A percentile compares a stretch with the other conserved stretches of the same genome.
Conservation (phyloP, 2,329 filamentous ascomycete species). For the Fusarium miscanthi region DNA sequence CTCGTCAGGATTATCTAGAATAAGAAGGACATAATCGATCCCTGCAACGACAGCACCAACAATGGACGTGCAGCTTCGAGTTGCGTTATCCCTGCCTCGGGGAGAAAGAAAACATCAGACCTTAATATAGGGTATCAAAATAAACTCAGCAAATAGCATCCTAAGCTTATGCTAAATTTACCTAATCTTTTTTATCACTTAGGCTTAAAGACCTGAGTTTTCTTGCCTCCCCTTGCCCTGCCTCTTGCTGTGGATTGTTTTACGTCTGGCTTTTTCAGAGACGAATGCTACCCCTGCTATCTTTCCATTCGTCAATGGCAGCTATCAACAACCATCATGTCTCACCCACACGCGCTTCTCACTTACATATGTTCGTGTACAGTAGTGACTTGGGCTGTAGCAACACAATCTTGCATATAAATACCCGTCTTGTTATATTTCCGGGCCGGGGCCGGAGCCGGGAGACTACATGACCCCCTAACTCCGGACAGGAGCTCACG, state of each 20-base stretch:
- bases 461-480: background rate
- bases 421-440: background rate
- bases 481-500: background rate
- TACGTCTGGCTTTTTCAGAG: slow-evolving; percentile 14
- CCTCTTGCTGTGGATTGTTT: background rate
- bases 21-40: slow-evolving; percentile 8
- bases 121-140: too few relatives aligned
- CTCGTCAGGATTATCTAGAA: slow-evolving; percentile 15
- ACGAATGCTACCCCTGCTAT: background rate
- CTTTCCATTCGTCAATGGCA: slow-evolving; percentile 32
- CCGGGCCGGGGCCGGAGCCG: slow-evolving; percentile 16
- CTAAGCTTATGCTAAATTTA: too few relatives aligned
- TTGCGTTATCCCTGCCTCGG: background rate
- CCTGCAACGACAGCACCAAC: background rate
- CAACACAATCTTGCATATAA: background rate
- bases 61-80: background rate
- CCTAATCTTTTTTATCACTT: too few relatives aligned
- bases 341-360: background rate
- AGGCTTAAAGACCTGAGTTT: too few relatives aligned
- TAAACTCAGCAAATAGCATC: too few relatives aligned
- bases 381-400: background rate
- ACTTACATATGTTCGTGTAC: slow-evolving; percentile 1
- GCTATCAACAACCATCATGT: slow-evolving; percentile 7
- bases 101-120: too few relatives aligned
- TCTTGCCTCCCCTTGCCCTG: background rate